Base-by-base conservation (phyloP, 1,284 basidiomycete species). In the Heterobasidion irregulare region DNA sequence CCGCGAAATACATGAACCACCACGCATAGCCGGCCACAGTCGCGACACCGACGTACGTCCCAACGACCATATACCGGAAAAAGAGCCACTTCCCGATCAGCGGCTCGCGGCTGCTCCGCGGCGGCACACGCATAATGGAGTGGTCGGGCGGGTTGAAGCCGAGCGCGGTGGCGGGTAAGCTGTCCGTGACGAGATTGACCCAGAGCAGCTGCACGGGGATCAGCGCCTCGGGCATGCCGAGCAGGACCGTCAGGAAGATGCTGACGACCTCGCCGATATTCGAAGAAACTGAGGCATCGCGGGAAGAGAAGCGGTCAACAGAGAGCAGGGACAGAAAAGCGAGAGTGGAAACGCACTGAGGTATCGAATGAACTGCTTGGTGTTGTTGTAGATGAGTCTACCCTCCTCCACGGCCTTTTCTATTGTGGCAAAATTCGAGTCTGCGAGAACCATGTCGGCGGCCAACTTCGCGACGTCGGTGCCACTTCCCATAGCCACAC, bases 221-320 rank as follows among this genome's bases (percentile, higher is more conserved):
- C 58, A 99, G 76, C 54, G 96, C 96, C 71, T 99, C 97, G 16
- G 97, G 96, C 94, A 99, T 97, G 63, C 96, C 96, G 56, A 98
- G 77, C 49, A 98, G 77, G 26, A 98, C 96, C 2, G 96, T 98
- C 62, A 98, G 73, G 79, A 99, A 99, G 72, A 99, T 99, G 66
- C 89, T 92, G 67, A 98, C 94, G 60, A 98, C 96, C 70, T 98
- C 95, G 59, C 96, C 95, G 67, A 98, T 98, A 76, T 98, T 99
- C 57, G 92, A 95, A 46, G 94, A 97, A 72, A 99, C 94, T 95
- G 60, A n/a, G n/a, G n/a, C n/a, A n/a, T n/a, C n/a, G n/a, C n/a
- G n/a, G n/a, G n/a, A 70, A 53, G 65, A 53, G 63, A 65, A 56
- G 53, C 26, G 3, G 26, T 26, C 26, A 57, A 52, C 50, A 18